Evolutionary conservation across 176 grass and related monocot genomes (phyloP), one percentile per base, ranked within the genome.

Genomic region (Pharus latifolius): DNA sequence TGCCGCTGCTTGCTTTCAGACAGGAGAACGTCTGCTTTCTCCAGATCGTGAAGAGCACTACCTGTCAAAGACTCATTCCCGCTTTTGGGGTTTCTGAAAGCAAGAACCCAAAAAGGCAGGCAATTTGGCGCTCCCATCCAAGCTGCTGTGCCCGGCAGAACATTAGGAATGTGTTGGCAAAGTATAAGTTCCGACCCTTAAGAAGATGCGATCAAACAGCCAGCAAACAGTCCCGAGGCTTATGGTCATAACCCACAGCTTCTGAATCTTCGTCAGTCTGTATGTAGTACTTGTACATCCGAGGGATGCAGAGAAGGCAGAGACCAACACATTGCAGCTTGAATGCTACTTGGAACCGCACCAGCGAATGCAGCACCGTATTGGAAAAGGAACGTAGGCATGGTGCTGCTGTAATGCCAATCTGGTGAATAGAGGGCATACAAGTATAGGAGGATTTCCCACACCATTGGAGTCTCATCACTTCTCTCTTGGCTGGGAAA

Each of bases 241-340:
- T 40, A 95, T n/a, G 17, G 86, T 90, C 42, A 72, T 71, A 56
- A 95, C 75, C 65, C 81, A 95, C 1, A 90, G 48, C 79, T 95
- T 90, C 61, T 43, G 48, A 3, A 10, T 95, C 91, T 80, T 80
- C n/a, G n/a, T n/a, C 90, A 1, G 87, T 90, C 67, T 90, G 91
- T 56, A 95, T 95, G 76, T 95, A 95, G 72, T 95, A 95, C 72
- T 95, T 95, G 85, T 95, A 95, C 91, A 95, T 95, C 52, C 91
- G 86, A 18, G 91, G 91, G 24, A 95, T 76, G 61, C 91, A 95
- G 31, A 95, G 86, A 40, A 95, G 73, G 67, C 86, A 95, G 42
- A 95, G 91, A 6, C 74, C 82, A 22, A 90, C 30, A 61, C 90
- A 95, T 44, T 95, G 91, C 56, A 90, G 14, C 62, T 90, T 90